These are phyloP conservation scores for Brassica napus DNA, from an alignment of 345 rosid genomes.

Conservation along the genomic window Da-Ae NC_063451.1:3158501-3159000, in stretches of 20 bases:
- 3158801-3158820: slow-evolving; percentile 57
- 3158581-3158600: slow-evolving; percentile 86
- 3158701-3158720: slow-evolving; percentile 35
- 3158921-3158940: slow-evolving; percentile 78
- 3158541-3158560: slow-evolving; percentile 58
- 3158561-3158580: slow-evolving; percentile 64
- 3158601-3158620: slow-evolving; percentile 69
- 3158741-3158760: neutral
- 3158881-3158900: slow-evolving; percentile 87
- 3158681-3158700: slow-evolving; percentile 50
- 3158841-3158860: slow-evolving; percentile 73
- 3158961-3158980: slow-evolving; percentile 94
- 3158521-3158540: neutral
- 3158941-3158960: slow-evolving; percentile 97
- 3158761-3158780: slow-evolving; percentile 12
- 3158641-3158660: slow-evolving; percentile 72
- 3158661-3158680: slow-evolving; percentile 67
- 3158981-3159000: slow-evolving; percentile 47
- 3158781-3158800: slow-evolving; percentile 68
- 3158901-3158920: slow-evolving; percentile 79
- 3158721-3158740: neutral
- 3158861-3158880: slow-evolving; percentile 61
- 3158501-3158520: neutral
- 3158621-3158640: slow-evolving; percentile 64
- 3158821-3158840: slow-evolving; percentile 84